Conservation (phyloP, 2,329 filamentous ascomycete species). For the Fusarium sp. region DNA sequence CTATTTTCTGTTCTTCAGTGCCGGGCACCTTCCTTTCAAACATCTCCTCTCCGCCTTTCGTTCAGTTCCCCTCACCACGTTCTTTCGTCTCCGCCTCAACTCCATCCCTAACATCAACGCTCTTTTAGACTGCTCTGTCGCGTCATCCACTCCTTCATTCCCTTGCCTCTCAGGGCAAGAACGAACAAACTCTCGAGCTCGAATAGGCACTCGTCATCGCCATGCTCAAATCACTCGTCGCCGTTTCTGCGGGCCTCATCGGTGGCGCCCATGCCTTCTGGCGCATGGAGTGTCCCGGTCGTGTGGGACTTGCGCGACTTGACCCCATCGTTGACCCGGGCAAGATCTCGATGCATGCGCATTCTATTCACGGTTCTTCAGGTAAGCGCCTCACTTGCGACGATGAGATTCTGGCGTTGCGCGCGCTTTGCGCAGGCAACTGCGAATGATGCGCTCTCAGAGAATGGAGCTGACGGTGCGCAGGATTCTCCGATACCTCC, state of each 20-base stretch:
- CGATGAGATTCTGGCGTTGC: neutral
- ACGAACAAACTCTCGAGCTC: constrained; percentile 35
- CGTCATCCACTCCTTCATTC: constrained; percentile 50
- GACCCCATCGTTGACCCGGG: constrained; percentile 80
- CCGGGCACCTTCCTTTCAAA: constrained; percentile 13
- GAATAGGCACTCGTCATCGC: constrained; percentile 37
- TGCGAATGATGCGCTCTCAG: neutral
- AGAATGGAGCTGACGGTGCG: constrained; percentile 29
- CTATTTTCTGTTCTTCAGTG: neutral
- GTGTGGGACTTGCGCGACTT: constrained; percentile 76
- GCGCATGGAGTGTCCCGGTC: constrained; percentile 86
- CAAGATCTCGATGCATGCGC: constrained; percentile 71
- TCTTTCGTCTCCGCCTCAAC: constrained; percentile 6
- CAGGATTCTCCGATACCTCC: constrained; percentile 74
- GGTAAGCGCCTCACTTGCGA: constrained; percentile 66
- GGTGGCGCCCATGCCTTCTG: constrained; percentile 76
- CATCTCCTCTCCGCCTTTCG: neutral
- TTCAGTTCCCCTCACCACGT: neutral
- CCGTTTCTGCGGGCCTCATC: constrained; percentile 50
- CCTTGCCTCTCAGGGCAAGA: constrained; percentile 14
- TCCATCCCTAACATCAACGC: constrained; percentile 24
- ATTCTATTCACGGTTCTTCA: constrained; percentile 80
- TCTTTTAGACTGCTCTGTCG: constrained; percentile 49
- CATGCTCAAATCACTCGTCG: constrained; percentile 51
- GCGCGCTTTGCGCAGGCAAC: neutral